Evolutionary conservation across 176 grass and related monocot species (phyloP).

Genomic region (Echinochloa phyllopogon): DNA sequence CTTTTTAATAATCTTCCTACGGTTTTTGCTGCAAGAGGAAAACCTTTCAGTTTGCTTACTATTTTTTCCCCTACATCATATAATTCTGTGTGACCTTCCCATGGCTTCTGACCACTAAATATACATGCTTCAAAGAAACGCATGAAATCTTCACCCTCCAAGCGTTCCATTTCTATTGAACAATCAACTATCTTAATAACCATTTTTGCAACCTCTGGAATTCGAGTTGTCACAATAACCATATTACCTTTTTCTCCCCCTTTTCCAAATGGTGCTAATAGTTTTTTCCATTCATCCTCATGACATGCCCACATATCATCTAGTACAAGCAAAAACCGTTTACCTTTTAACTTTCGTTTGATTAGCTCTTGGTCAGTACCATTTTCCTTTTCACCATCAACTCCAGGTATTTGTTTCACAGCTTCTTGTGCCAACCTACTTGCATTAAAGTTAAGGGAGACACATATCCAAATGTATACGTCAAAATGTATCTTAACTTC

Average conservation of each 20-base stretch:
- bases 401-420: not conserved
- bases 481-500: conserved; percentile 6
- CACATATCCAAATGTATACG: conserved; percentile 31
- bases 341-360: not conserved
- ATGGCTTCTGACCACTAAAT: too few species aligned
- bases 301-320: conserved; percentile 38
- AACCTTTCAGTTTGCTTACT: too few species aligned
- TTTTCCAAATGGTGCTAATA: not conserved
- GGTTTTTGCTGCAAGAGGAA: too few species aligned
- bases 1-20: too few species aligned
- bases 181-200: not conserved
- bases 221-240: conserved; percentile 29
- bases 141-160: not conserved
- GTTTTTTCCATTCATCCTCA: conserved; percentile 2
- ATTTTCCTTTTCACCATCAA: not conserved
- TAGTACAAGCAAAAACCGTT: conserved; percentile 24
- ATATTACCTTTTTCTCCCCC: conserved; percentile 5
- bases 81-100: too few species aligned
- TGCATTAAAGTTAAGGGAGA: conserved; percentile 35
- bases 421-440: not conserved
- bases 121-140: not conserved
- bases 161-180: not conserved
- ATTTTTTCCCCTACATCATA: too few species aligned
- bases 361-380: not conserved
- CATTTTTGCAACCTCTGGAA: not conserved